Evolutionary conservation across 352 stramenopile genomes (phyloP), one percentile per base, ranked within the genome.

Genomic region (Sclerospora graminicola): DNA sequence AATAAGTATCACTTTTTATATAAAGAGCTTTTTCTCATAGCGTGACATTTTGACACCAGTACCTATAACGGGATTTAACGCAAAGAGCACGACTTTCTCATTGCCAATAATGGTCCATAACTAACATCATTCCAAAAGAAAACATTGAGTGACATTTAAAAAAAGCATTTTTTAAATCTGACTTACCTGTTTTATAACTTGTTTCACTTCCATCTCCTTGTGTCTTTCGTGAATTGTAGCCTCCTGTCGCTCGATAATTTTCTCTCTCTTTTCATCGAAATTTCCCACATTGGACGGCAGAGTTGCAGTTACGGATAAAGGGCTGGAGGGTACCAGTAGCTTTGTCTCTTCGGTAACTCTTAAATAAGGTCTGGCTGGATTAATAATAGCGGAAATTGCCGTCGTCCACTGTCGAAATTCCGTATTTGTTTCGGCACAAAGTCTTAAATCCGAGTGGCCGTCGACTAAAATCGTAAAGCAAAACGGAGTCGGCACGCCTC

Each of bases 381-480:
- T 78, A 45, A 90, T 79, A 26, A 83, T 62, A 15, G 63, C 56
- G 4, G 75, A 82, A 36, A 90, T 82, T 1, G 70, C 71, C 33
- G 67, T 69, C 1, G 78, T 90, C 78, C 78, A 90, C 16, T 82
- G 73, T 4, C 62, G 60, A 48, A 90, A 88, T 19, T 90, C 75
- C 9, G 66, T 48, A 34, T 77, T 80, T 5, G 74, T 69, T 36
- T 89, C 72, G 1, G 75, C 75, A 37, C 78, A 89, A 8, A 88
- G 58, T 13, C 74, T 58, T 32, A 86, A 48, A 14, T 73, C 53
- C 19, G 45, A 54, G 14, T 64, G 54, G 20, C 54, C 57, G n/a
- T 59, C 53, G 7, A 56, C 56, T 3, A 63, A 48, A 18, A 86
- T 55, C 7, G 67, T 83, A 49, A 90, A 90, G 50, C 78, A 90